Base-by-base conservation (phyloP, 78 protist species). In the Dictyostelium firmibasis region DNA sequence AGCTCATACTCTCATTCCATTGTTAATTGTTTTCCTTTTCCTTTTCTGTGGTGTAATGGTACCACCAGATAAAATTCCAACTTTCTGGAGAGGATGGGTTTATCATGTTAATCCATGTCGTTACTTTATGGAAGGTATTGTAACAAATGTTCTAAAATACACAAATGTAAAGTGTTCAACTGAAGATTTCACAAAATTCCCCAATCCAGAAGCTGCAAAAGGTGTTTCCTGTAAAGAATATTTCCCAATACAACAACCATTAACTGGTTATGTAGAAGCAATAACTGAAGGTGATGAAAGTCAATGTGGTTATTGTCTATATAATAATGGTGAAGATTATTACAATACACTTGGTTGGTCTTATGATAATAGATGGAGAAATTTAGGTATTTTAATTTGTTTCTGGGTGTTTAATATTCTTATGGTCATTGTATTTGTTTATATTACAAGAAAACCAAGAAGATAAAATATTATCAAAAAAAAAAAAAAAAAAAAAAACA, bases 91-190 rank as follows among this genome's bases (percentile, higher is more conserved):
- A 27, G 16, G n/a, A 38, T 91, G 38, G 50, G 74, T 47, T 0
- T 91, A 91, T 27, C 81, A 72, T 38, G 2, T 91, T 5, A 57
- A 43, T 41, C 95, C 95, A 31, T 14, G 83, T 29, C 43, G 75
- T 13, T 91, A 81, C 70, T 53, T 83, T 67, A 44, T 83, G 44
- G 96, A 92, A 75, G 96, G 96, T 92, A 69, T 92, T 20, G 91
- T 92, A 4, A 83, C 96, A 27, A 78, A 74, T 53, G 81, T 92
- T 0, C 27, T 92, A 1, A 6, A 44, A 11, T 16, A 76, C 18
- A 60, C 50, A 4, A 25, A 76, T 20, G 91, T 92, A 4, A 13
- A 11, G 18, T 92, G 96, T 44, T 9, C 72, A 6, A 0, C 4
- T 0, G 74, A 43, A 27, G 96, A 92, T 78, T 35, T 92, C 2